phyloP scores from a whole-genome alignment of 2,329 filamentous ascomycete genomes.

The Emydomyces testavorans region DNA sequence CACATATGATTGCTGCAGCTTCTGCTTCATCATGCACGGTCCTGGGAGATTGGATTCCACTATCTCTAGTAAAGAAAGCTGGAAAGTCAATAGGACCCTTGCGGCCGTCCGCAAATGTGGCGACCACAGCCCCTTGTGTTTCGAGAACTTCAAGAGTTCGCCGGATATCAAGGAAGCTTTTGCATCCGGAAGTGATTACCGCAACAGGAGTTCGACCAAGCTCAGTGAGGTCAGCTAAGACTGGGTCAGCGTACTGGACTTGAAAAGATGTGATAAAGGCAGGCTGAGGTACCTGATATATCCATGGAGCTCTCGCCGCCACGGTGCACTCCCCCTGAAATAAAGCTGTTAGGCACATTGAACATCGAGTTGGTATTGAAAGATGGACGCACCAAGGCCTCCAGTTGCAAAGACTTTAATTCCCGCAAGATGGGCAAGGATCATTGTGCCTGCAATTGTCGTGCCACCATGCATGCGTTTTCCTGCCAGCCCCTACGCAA shows the following conservation, averaged over 20 bases:
- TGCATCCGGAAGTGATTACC: slow-evolving; percentile 82
- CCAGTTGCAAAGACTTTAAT: slow-evolving; percentile 92
- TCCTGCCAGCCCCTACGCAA: slow-evolving; percentile 48
- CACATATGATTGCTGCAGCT: slow-evolving; percentile 75
- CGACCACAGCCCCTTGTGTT: slow-evolving; percentile 63
- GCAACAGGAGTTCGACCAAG: slow-evolving; percentile 79
- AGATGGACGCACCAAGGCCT: slow-evolving; percentile 50
- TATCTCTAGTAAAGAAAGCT: slow-evolving; percentile 84
- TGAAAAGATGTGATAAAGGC: not conserved
- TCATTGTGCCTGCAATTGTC: slow-evolving; percentile 85
- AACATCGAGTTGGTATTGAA: not conserved
- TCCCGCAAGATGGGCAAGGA: slow-evolving; percentile 73
- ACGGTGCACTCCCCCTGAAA: slow-evolving; percentile 67
- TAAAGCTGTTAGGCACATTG: slow-evolving; percentile 2
- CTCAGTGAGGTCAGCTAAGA: slow-evolving; percentile 73
- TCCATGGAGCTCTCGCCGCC: slow-evolving; percentile 81
- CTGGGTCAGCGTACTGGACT: not conserved
- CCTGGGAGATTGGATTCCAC: slow-evolving; percentile 66
- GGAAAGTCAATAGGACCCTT: slow-evolving; percentile 68
- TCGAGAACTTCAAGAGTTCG: slow-evolving; percentile 73
- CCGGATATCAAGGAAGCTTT: slow-evolving; percentile 88
- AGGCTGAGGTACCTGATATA: slow-evolving; percentile 48
- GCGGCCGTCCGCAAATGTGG: slow-evolving; percentile 78
- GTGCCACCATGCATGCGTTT: slow-evolving; percentile 73
- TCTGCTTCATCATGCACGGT: slow-evolving; percentile 64